These are phyloP conservation scores for Talaromyces thailandensis DNA, from an alignment of 495 filamentous ascomycete genomes.

Conservation along the genomic window DNA sequence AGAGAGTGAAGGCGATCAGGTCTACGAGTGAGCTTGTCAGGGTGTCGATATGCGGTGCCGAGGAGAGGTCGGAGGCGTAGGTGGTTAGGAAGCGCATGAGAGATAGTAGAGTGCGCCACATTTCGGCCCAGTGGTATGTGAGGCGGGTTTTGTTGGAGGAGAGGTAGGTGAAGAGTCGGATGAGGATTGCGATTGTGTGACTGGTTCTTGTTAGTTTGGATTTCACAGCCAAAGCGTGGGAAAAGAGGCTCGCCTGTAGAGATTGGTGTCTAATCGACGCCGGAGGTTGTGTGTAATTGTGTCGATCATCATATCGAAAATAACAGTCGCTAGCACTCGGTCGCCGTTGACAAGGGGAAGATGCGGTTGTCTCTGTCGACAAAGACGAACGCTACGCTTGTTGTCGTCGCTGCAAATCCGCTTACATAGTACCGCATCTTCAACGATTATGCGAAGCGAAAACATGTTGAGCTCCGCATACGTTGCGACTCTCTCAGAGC, in stretches of 20 bases:
- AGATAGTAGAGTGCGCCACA: constrained; percentile 83
- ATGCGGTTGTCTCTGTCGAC: constrained; percentile 81
- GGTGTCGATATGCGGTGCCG: constrained; percentile 48
- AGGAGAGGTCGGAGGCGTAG: constrained; percentile 67
- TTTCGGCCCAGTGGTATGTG: constrained; percentile 88
- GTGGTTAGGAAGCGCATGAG: constrained; percentile 86
- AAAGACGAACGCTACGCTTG: constrained; percentile 68
- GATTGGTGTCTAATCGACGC: constrained; percentile 69
- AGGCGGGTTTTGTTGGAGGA: constrained; percentile 69
- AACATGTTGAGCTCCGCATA: constrained; percentile 80
- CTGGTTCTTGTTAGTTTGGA: constrained; percentile 8
- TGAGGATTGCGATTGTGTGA: constrained; percentile 60
- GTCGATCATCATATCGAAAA: constrained; percentile 81
- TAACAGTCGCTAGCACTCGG: constrained; percentile 58
- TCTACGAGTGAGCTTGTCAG: constrained; percentile 54
- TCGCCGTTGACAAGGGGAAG: constrained; percentile 68
- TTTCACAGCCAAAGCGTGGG: background rate
- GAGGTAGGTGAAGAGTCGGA: constrained; percentile 75
- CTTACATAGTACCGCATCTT: constrained; percentile 79
- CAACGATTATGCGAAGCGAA: constrained; percentile 76
- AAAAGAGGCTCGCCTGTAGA: constrained; percentile 53
- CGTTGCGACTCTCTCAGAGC: constrained; percentile 63
- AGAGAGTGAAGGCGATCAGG: constrained; percentile 79
- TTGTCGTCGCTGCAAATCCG: constrained; percentile 74
- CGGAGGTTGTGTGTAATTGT: constrained; percentile 91